Evolutionary conservation across 768 basidiomycete genomes (phyloP).

Genomic region (Mycena maculata): DNA sequence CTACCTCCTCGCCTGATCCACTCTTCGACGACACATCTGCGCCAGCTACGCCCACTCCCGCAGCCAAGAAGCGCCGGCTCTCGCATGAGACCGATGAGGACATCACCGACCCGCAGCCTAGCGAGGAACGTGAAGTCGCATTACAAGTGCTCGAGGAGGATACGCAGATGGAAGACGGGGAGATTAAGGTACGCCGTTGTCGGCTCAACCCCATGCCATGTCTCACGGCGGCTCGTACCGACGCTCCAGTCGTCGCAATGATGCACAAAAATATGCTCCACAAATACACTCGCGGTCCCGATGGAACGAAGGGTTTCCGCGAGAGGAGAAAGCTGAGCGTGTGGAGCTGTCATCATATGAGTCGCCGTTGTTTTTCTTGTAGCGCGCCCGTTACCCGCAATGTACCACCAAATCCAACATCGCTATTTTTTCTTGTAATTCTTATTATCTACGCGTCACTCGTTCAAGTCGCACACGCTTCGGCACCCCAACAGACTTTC

Average conservation of each 20-base stretch:
- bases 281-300: conserved; percentile 11
- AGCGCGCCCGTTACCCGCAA: background rate
- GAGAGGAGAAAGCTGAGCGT: background rate
- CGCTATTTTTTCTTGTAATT: background rate
- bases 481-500: background rate
- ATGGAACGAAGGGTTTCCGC: conserved; percentile 16
- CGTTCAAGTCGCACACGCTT: background rate
- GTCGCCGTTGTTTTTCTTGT: conserved; percentile 8
- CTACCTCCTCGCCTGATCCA: background rate
- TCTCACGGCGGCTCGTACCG: conserved; percentile 16
- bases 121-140: background rate
- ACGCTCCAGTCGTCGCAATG: background rate
- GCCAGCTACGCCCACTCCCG: background rate
- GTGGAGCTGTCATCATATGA: background rate
- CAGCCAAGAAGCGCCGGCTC: background rate
- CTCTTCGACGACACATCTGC: background rate
- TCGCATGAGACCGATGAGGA: background rate
- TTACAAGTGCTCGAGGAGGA: background rate
- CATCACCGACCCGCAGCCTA: background rate
- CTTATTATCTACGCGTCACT: background rate
- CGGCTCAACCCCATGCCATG: background rate
- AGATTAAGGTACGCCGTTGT: background rate
- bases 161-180: background rate
- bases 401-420: background rate
- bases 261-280: conserved; percentile 3